A percentile compares a stretch with the other conserved stretches of the same genome.
These are phyloP conservation scores for Phytophthora podocarpi DNA, from an alignment of 352 stramenopile species.

Conservation along the genomic window DNA sequence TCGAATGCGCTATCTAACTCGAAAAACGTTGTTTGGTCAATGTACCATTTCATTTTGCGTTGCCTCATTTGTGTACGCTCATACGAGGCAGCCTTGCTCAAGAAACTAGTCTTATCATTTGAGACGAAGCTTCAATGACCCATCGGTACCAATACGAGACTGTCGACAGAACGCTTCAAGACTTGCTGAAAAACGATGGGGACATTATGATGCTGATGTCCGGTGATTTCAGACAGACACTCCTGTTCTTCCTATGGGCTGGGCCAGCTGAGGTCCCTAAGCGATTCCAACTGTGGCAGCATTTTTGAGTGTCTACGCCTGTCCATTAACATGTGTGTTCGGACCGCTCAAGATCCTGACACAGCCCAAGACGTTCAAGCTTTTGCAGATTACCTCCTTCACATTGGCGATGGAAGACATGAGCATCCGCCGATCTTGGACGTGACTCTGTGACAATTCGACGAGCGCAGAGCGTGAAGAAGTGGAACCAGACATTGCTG, in stretches of 20 bases:
- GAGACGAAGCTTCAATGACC: conserved; percentile 6
- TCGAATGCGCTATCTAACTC: too few species aligned
- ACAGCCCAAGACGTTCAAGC: neutral
- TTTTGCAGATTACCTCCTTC: neutral
- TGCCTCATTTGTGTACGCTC: neutral
- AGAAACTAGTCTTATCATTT: neutral
- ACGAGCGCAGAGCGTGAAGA: too few species aligned
- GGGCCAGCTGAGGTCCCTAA: neutral
- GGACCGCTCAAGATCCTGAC: neutral
- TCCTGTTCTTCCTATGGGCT: neutral
- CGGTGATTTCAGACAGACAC: neutral
- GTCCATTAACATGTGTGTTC: too few species aligned
- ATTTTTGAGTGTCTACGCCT: neutral
- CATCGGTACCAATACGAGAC: conserved; percentile 5
- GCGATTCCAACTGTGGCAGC: neutral
- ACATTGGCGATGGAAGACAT: neutral
- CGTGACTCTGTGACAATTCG: neutral
- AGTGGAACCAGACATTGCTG: too few species aligned
- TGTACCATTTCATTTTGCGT: too few species aligned
- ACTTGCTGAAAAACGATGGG: conserved; percentile 9
- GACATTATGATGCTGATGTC: conserved; percentile 5
- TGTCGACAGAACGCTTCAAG: neutral
- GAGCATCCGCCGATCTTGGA: neutral
- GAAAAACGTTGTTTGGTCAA: too few species aligned
- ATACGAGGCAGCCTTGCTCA: neutral